A percentile compares a stretch with the other conserved stretches of the same genome.
These are phyloP conservation scores for Cicer bijugum DNA, from an alignment of 306 rosid species.

Conservation along the genomic window DNA sequence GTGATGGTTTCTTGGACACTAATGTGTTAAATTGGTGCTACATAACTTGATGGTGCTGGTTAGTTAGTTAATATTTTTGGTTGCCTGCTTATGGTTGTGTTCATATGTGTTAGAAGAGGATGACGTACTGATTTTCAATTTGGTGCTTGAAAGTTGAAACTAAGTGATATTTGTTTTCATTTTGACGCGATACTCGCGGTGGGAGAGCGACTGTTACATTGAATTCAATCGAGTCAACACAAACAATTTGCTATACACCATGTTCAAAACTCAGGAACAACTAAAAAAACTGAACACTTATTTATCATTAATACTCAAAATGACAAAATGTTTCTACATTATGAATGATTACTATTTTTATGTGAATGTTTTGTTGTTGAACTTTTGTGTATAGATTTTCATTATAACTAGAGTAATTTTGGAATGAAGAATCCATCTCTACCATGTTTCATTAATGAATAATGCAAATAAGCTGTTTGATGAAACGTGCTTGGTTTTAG, in stretches of 20 bases:
- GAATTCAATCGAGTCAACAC: neutral
- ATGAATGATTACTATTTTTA: neutral
- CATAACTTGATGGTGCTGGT: neutral
- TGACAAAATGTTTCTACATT: neutral
- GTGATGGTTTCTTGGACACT: no score
- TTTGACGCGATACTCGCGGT: neutral
- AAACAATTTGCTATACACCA: neutral
- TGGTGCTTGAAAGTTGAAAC: neutral
- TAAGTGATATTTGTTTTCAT: neutral
- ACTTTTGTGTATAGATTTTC: neutral
- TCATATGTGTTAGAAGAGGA: neutral
- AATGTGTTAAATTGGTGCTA: no score
- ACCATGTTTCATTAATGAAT: no score
- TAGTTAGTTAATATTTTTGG: neutral
- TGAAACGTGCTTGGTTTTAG: no score
- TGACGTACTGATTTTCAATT: neutral
- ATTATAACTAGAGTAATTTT: conserved; percentile 1
- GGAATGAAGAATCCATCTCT: neutral
- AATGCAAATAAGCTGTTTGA: no score
- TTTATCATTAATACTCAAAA: no score
- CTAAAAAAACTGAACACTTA: no score
- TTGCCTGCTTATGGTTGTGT: conserved; percentile 6
- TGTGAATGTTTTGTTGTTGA: neutral
- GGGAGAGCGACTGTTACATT: neutral
- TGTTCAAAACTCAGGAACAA: neutral